Base-by-base conservation (phyloP, 1,284 basidiomycete species). In the Neolentinus lepideus region DNA sequence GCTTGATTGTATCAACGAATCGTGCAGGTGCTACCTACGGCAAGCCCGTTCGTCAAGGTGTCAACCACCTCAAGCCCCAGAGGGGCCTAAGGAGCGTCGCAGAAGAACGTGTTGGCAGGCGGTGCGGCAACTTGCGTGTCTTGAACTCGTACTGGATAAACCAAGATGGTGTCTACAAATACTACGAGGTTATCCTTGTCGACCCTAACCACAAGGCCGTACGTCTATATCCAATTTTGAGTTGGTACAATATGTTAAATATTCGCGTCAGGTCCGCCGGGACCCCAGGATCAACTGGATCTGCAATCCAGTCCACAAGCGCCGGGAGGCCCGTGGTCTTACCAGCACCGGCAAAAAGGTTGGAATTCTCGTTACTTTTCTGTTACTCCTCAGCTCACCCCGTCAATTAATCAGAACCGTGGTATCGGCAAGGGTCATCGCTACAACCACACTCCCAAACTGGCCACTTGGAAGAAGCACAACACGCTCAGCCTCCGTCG, bases 211-310 rank as follows among this genome's bases (percentile, higher is more conserved):
- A 94, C 79, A 94, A 94, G 73, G 92, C 90, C 61, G 92, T 95
- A 70, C 67, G 92, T 75, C 3, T 1, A 24, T 21, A 26, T 47
- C 48, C 43, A 24, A 43, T 16, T 6, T 43, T 36, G 16, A 25
- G 52, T 26, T 29, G 51, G 25, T 33, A 57, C 58, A 51, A 3
- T 57, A 54, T 14, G 19, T 16, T 50, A 54, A 27, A 19, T 56
- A 56, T 52, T 57, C 47, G 46, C 57, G 57, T 51, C 61, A 91
- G 88, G 88, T 98, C 75, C 92, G 93, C 62, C 90, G 94, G 61
- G 96, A 99, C 71, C 77, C 96, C 61, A 84, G 94, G 67, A 98
- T 99, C 81, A 98, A 93, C 88, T 98, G 95, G 96, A 99, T 99
- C 77, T 80, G 82, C 70, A 94, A 96, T 75, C 90, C 96, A 25